Base-by-base conservation (phyloP, 805 yeast species). In the Kuraishia molischiana region DNA sequence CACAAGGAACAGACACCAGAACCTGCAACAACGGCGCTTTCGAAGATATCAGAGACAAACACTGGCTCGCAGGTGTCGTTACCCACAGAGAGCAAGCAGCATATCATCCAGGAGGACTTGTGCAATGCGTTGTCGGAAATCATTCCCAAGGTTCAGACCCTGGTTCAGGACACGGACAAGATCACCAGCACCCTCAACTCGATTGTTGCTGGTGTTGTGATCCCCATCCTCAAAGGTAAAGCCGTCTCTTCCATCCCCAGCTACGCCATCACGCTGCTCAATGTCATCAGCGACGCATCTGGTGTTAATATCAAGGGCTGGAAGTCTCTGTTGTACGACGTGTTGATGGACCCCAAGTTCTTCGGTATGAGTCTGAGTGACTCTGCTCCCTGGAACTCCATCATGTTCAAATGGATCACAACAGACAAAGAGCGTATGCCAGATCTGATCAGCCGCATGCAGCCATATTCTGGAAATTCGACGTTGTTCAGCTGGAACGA, bases 301-400 rank as follows among this genome's bases (percentile, higher is more conserved):
- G 56, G 51, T 35, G 50, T 46, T 51, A 66, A 41, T 48, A 58
- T 57, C 41, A 80, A 69, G 49, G 64, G 58, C 2, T 84, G 96
- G 94, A 81, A 72, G 48, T 52, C 67, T 3, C 42, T 77, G 18
- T 68, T 87, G 1, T 63, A 61, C 31, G 97, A 90, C 35, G 56
- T 75, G 0, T 67, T 85, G 39, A 66, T 70, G 51, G 95, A 84
- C 51, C 41, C 66, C 9, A 60, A 61, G 17, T 77, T 85, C 46
- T 78, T 86, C 49, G 50, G 49, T 2, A 49, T 63, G 24, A 50
- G 50, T 4, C 42, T 47, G 4, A 36, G 44, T 34, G 56, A 57
- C 35, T 43, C 58, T 3, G 44, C 57, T 14, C 35, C 46, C 2
- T 83, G 95, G 90, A 61, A 62, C 39, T 49, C 59, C 0, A 65